These are phyloP conservation scores for Cordyceps sp. DNA, from an alignment of 2,329 filamentous ascomycete species.

Conservation along the genomic window DNA sequence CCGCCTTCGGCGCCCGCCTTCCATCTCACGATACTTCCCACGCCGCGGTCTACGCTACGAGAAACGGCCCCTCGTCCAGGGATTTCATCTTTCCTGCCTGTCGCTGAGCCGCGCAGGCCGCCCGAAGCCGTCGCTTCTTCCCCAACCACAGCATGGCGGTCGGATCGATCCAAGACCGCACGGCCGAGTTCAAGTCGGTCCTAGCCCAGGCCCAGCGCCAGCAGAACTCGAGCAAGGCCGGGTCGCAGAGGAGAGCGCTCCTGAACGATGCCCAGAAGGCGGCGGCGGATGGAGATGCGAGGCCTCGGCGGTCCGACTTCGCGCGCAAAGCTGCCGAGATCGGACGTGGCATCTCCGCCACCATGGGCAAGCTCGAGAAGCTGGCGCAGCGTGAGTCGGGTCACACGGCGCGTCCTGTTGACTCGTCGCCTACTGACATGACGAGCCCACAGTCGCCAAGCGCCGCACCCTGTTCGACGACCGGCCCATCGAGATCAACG, in stretches of 20 bases:
- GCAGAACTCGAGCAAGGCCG: constrained; percentile 59
- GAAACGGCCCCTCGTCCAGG: not conserved
- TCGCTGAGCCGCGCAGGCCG: too few species aligned
- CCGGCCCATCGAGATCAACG: constrained; percentile 88
- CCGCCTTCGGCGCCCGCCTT: not conserved
- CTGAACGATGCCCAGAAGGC: constrained; percentile 58
- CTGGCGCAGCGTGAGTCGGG: constrained; percentile 56
- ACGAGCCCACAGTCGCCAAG: constrained; percentile 51
- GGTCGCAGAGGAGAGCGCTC: constrained; percentile 66
- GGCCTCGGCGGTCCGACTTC: constrained; percentile 68
- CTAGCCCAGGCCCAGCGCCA: constrained; percentile 70
- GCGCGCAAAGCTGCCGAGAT: constrained; percentile 84
- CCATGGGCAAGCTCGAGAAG: constrained; percentile 90
- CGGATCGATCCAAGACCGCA: constrained; percentile 86
- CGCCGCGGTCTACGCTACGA: not conserved
- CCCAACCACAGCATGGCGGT: constrained; percentile 34
- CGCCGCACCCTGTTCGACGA: constrained; percentile 96
- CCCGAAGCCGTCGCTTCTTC: not conserved
- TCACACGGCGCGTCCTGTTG: constrained; percentile 6
- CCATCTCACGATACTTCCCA: not conserved
- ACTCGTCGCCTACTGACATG: constrained; percentile 3
- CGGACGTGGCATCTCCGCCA: constrained; percentile 75
- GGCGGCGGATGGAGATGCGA: constrained; percentile 35
- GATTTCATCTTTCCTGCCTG: too few species aligned
- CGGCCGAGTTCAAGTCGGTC: constrained; percentile 85